Conservation (phyloP, 23 red algal species). For the Gracilaria vermiculophylla region DNA sequence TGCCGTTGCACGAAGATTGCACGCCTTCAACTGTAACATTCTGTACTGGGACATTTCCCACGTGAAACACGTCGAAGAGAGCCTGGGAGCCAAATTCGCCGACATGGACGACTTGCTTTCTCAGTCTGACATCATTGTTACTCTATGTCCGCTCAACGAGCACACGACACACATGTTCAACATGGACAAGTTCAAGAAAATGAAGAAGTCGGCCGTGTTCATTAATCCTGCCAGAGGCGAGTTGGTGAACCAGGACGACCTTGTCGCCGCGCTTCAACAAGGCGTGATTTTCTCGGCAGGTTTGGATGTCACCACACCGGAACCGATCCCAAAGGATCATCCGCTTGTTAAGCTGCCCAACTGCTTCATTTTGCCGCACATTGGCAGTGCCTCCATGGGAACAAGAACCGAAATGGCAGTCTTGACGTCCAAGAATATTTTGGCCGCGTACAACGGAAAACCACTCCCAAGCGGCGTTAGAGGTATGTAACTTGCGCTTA, state of each 20-base stretch:
- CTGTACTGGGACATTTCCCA: constrained; percentile 51
- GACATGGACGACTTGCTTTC: constrained; percentile 49
- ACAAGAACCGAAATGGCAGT: constrained; percentile 88
- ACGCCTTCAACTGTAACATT: constrained; percentile 88
- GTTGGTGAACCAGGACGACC: constrained; percentile 85
- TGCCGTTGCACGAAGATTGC: constrained; percentile 77
- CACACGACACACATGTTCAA: constrained; percentile 79
- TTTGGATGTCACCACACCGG: constrained; percentile 85
- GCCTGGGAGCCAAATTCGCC: constrained; percentile 50
- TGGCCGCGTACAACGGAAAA: constrained; percentile 62
- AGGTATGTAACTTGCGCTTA: background rate
- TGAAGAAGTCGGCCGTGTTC: constrained; percentile 90
- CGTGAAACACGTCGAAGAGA: constrained; percentile 22
- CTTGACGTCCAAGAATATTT: constrained; percentile 68
- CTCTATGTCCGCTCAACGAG: constrained; percentile 79
- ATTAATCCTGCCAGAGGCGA: constrained; percentile 90
- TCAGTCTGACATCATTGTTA: constrained; percentile 85
- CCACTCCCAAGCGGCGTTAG: constrained; percentile 60
- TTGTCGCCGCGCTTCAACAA: constrained; percentile 68
- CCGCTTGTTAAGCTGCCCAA: constrained; percentile 61
- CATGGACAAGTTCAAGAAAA: constrained; percentile 56
- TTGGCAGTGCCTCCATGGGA: constrained; percentile 78
- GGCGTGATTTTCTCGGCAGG: constrained; percentile 74
- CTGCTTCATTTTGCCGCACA: constrained; percentile 91
- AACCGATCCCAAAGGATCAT: constrained; percentile 77